phyloP scores from a whole-genome alignment of 2,329 filamentous ascomycete species.

The Didymellaceae sp. region DNA sequence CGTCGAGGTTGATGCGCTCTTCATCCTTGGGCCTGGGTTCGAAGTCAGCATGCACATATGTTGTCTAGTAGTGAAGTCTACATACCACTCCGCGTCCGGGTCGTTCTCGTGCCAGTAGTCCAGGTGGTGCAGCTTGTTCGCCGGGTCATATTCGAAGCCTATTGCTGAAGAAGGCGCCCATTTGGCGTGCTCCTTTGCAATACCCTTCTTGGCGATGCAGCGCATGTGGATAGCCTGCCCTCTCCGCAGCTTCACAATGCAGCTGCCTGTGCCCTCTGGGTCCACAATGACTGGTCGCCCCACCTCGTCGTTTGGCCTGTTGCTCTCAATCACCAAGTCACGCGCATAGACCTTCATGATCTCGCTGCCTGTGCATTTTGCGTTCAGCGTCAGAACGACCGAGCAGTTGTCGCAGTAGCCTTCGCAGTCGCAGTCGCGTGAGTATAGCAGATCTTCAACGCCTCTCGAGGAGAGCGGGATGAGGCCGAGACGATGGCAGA shows the following conservation, averaged over 20 bases:
- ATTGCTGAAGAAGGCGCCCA: conserved; percentile 94
- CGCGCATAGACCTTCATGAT: conserved; percentile 94
- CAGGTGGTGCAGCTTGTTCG: conserved; percentile 91
- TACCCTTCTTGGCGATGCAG: conserved; percentile 97
- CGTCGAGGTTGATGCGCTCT: conserved; percentile 80
- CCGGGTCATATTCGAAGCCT: conserved; percentile 96
- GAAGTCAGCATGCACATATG: conserved; percentile 2
- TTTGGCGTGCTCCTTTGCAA: conserved; percentile 98
- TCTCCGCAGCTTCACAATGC: conserved; percentile 89
- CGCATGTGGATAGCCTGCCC: conserved; percentile 89
- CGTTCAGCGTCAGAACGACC: conserved; percentile 82
- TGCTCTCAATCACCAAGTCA: conserved; percentile 77
- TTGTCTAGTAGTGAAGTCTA: conserved; percentile 12
- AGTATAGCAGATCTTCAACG: conserved; percentile 81
- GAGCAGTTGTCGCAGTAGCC: conserved; percentile 92
- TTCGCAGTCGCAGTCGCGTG: conserved; percentile 95
- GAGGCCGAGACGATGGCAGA: conserved; percentile 88
- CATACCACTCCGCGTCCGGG: conserved; percentile 83
- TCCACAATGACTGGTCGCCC: conserved; percentile 86
- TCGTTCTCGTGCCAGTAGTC: conserved; percentile 96
- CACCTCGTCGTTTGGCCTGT: conserved; percentile 74
- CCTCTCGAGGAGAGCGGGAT: conserved; percentile 86
- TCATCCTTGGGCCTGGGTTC: conserved; percentile 79
- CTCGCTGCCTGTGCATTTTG: conserved; percentile 82
- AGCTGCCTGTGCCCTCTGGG: conserved; percentile 76